Conservation (phyloP, 768 basidiomycete genomes). For the Hortiboletus campestris region DNA sequence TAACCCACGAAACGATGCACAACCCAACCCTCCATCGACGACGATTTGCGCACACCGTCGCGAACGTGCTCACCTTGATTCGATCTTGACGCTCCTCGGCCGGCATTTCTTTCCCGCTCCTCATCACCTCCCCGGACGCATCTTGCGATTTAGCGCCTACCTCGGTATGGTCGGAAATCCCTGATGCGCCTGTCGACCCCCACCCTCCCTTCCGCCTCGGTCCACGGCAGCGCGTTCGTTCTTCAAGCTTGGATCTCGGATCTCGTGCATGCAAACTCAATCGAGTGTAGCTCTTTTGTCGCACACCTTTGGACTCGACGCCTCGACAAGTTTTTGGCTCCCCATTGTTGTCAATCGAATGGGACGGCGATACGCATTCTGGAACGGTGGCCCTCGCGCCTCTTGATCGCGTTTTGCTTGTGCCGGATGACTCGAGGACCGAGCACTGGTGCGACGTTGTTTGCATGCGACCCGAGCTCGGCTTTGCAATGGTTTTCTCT, state of each 20-base stretch:
- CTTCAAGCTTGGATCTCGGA: not conserved
- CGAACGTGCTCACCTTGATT: not conserved
- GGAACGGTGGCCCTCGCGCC: not conserved
- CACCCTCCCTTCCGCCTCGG: not conserved
- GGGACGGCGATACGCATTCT: too few species aligned
- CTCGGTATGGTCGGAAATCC: slow-evolving; percentile 7
- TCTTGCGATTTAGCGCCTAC: slow-evolving; percentile 4
- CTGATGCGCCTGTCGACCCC: slow-evolving; percentile 5
- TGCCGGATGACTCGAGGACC: too few species aligned
- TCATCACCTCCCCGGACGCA: not conserved
- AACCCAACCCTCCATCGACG: not conserved
- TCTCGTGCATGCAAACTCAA: not conserved
- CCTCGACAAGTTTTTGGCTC: not conserved
- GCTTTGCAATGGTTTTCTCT: too few species aligned
- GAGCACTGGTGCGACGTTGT: too few species aligned
- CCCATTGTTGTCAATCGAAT: too few species aligned
- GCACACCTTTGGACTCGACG: not conserved
- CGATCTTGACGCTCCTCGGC: not conserved
- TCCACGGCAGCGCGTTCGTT: not conserved
- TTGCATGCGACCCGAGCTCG: too few species aligned
- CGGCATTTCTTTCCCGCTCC: not conserved
- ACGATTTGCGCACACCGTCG: not conserved
- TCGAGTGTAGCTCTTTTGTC: not conserved
- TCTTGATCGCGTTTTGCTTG: not conserved
- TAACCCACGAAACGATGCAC: not conserved